Evolutionary conservation across 2,329 filamentous ascomycete species (phyloP).

Genomic region (Dothistroma pini): DNA sequence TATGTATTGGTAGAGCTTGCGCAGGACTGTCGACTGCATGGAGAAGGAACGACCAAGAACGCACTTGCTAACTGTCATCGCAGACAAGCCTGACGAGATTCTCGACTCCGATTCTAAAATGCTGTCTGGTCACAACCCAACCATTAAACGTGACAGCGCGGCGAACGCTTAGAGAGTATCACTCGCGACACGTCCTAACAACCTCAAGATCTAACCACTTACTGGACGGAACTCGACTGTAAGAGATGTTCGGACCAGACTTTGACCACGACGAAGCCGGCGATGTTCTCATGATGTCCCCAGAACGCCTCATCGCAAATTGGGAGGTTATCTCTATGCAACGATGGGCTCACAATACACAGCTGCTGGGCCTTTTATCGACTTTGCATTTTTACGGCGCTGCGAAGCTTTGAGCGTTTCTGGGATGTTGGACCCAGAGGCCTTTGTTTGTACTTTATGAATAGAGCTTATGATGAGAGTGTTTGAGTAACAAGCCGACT

Average conservation of each 20-base stretch:
- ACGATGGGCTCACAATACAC: not conserved
- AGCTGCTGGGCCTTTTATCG: not conserved
- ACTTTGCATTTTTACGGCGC: not conserved
- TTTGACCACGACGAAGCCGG: not conserved
- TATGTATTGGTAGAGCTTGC: not conserved
- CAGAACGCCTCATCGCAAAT: not conserved
- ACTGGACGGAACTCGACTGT: not conserved
- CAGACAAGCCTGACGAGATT: slow-evolving; percentile 23
- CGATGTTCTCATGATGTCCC: not conserved
- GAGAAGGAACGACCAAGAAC: not conserved
- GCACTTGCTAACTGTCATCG: not conserved
- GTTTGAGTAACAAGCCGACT: not conserved
- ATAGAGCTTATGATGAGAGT: not conserved
- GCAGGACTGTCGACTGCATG: not conserved
- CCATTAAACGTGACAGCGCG: slow-evolving; percentile 17
- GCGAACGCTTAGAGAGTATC: slow-evolving; percentile 20
- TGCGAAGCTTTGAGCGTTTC: not conserved
- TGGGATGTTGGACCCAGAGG: not conserved
- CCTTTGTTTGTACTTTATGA: not conserved
- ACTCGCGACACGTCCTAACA: not conserved
- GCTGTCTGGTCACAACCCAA: slow-evolving; percentile 18
- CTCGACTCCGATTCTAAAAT: slow-evolving; percentile 16
- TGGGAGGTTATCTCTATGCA: not conserved
- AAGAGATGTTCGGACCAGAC: not conserved
- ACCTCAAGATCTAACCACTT: not conserved